These are phyloP conservation scores for Coniella lustricola DNA, from an alignment of 2,329 filamentous ascomycete species.

Conservation along the genomic window DNA sequence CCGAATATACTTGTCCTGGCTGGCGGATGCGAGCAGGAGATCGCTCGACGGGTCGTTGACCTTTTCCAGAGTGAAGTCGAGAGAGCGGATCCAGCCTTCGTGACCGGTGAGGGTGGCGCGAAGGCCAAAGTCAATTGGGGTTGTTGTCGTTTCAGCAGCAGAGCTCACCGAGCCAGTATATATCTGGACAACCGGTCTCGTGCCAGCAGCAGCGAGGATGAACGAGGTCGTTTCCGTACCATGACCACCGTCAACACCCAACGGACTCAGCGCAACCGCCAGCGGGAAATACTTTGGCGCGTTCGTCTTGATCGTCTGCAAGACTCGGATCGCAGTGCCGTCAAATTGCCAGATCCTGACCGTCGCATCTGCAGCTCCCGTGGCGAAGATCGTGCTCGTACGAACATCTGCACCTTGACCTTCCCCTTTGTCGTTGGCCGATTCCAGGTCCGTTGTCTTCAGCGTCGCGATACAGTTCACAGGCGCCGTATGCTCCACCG, in stretches of 20 bases:
- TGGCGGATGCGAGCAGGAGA: constrained; percentile 80
- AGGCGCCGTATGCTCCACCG: constrained; percentile 63
- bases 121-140: constrained; percentile 49
- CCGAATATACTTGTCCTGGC: constrained; percentile 94
- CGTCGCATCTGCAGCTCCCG: constrained; percentile 74
- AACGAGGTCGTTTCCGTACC: constrained; percentile 42
- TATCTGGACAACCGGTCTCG: constrained; percentile 73
- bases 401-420: no score
- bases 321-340: constrained; percentile 39
- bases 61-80: constrained; percentile 67
- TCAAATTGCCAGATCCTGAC: constrained; percentile 63
- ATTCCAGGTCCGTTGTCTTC: constrained; percentile 15
- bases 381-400: constrained; percentile 58
- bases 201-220: constrained; percentile 79
- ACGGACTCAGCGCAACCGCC: constrained; percentile 58
- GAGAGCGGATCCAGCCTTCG: constrained; percentile 87
- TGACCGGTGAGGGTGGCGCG: constrained; percentile 79
- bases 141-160: constrained; percentile 24
- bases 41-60: constrained; percentile 48
- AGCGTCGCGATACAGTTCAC: constrained; percentile 61
- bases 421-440: not conserved
- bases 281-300: constrained; percentile 76
- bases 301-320: constrained; percentile 63
- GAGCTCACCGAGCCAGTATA: constrained; percentile 45
- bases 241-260: constrained; percentile 47